These are phyloP conservation scores for Trametes pubescens DNA, from an alignment of 1,284 basidiomycete species.

Conservation along the genomic window DNA sequence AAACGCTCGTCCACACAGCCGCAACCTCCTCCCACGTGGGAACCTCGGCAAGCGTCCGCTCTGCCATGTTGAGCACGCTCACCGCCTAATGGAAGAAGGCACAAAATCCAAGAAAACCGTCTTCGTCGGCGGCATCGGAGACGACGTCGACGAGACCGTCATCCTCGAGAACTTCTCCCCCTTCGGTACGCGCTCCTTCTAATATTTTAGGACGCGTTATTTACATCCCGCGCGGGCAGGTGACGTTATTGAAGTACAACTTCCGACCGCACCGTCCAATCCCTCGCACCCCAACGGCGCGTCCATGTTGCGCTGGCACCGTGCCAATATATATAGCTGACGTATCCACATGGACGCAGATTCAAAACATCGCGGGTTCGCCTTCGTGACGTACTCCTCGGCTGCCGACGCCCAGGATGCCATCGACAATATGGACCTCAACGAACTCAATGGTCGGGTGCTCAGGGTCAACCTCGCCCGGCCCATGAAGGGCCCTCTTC, in stretches of 20 bases:
- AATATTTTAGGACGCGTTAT: conserved; percentile 6
- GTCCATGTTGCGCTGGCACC: conserved; percentile 25
- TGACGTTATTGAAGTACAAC: conserved; percentile 82
- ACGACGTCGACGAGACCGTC: conserved; percentile 75
- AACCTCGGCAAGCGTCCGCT: conserved; percentile 30
- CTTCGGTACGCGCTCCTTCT: conserved; percentile 65
- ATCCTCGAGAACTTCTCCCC: conserved; percentile 76
- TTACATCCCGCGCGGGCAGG: conserved; percentile 50
- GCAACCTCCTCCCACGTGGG: conserved; percentile 24
- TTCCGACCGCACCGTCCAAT: conserved; percentile 73
- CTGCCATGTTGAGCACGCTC: conserved; percentile 31
- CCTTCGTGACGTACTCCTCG: conserved; percentile 80
- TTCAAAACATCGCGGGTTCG: conserved; percentile 82
- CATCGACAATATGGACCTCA: conserved; percentile 90
- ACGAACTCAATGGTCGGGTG: conserved; percentile 77
- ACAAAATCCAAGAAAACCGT: conserved; percentile 83
- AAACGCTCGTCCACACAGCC: conserved; percentile 24
- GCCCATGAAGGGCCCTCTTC: conserved; percentile 71
- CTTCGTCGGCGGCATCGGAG: conserved; percentile 79
- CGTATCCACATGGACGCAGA: conserved; percentile 50
- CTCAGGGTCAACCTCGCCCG: conserved; percentile 82
- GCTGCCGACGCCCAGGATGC: conserved; percentile 85
- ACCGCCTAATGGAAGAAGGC: conserved; percentile 72
- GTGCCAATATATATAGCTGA: conserved; percentile 8
- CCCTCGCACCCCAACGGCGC: conserved; percentile 61